phyloP scores from a whole-genome alignment of 2,329 filamentous ascomycete genomes.

The Hypoxylon sp. region DNA sequence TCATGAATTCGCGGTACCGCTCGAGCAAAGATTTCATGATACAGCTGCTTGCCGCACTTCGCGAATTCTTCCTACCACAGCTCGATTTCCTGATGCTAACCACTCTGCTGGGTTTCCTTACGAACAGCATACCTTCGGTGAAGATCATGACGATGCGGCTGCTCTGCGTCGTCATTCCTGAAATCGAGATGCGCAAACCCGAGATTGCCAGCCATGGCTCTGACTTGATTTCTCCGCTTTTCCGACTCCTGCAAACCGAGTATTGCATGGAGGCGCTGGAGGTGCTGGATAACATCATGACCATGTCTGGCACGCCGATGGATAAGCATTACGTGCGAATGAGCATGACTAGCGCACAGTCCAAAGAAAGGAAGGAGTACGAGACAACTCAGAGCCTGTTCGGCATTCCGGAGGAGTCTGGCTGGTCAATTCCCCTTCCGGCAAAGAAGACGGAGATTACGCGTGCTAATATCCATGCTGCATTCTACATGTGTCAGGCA shows the following conservation, averaged over 20 bases:
- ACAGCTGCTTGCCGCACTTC: slow-evolving; percentile 79
- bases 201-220: slow-evolving; percentile 92
- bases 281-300: slow-evolving; percentile 95
- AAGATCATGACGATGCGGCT: slow-evolving; percentile 94
- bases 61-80: slow-evolving; percentile 81
- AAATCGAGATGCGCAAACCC: slow-evolving; percentile 91
- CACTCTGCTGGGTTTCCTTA: slow-evolving; percentile 90
- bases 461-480: slow-evolving; percentile 91
- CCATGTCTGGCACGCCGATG: slow-evolving; percentile 90
- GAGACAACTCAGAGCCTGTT: slow-evolving; percentile 94
- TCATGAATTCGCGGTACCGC: slow-evolving; percentile 74
- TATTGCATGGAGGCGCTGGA: slow-evolving; percentile 92
- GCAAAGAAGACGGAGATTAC: slow-evolving; percentile 90
- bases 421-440: slow-evolving; percentile 95
- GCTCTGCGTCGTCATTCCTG: slow-evolving; percentile 84
- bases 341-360: slow-evolving; percentile 95
- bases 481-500: slow-evolving; percentile 92
- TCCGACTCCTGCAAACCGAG: slow-evolving; percentile 90
- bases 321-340: slow-evolving; percentile 95
- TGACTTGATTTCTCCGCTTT: slow-evolving; percentile 91
- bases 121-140: slow-evolving; percentile 89
- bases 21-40: slow-evolving; percentile 80
- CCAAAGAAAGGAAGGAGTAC: slow-evolving; percentile 90
- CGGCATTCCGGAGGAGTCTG: slow-evolving; percentile 93
- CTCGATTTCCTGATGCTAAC: slow-evolving; percentile 88